Evolutionary conservation across 345 rosid species (phyloP), one percentile per base, ranked within the genome.

Genomic region (Stellera chamaejasme): DNA sequence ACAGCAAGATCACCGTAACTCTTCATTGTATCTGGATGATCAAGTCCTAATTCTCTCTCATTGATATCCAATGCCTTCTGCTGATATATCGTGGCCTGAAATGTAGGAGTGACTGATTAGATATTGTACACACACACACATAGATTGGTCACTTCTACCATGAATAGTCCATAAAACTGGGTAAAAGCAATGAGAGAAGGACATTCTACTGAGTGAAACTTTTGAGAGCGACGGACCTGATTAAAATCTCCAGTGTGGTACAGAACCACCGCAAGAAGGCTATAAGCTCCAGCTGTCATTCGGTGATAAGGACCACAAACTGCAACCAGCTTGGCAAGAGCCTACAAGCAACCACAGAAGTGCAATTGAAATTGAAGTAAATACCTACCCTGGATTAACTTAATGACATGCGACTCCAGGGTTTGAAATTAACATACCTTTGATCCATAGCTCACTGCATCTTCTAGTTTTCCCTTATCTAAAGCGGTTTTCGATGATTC

Each of bases 1-100:
- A 93, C 99, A 58, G 99, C 99, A 73, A 93, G 99, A 80, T 93
- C 99, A 61, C 99, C 99, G 53, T 93, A 93, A 71, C 99, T 93
- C 76, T 93, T 93, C 99, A 93, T 89, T 14, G 99, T 93, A 79
- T 93, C 99, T 48, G 99, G 96, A 69, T 93, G 99, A 69, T 93
- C 99, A 58, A 93, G 90, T 66, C 99, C 99, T 32, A 93, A 76
- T 69, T 93, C 99, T 77, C 99, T 84, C 78, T 93, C 99, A 66
- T 93, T 93, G 77, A 93, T 93, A 78, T 93, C 99, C 84, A 93
- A 80, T 6, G 99, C 99, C 69, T 92, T 92, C 66, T 92, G 96
- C 75, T 92, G 99, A 71, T 92, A 92, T 68, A 92, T 88, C 16
- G 97, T 88, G 11, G 99, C 99, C 99, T 93, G 85, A 14, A 72